phyloP scores from a whole-genome alignment of 176 grass and related monocot species.

The Paspalum vaginatum region DNA sequence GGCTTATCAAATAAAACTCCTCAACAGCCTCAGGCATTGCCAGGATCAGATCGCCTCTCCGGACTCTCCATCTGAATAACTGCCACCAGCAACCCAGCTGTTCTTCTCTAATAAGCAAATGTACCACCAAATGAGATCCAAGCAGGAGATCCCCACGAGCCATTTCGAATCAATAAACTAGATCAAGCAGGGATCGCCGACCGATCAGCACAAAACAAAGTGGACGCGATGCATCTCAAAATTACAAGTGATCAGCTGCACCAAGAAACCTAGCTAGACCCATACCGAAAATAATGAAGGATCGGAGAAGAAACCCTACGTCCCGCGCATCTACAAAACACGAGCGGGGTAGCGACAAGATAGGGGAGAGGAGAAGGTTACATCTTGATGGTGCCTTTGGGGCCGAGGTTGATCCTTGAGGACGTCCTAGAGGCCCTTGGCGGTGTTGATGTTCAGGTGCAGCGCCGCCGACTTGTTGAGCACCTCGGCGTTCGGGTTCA shows the following conservation, averaged over 20 bases:
- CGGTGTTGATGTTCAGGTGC: constrained; percentile 96
- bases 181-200: neutral
- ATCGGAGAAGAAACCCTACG: neutral
- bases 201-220: neutral
- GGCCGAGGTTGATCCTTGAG: constrained; percentile 94
- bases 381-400: constrained; percentile 99
- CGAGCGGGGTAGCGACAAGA: neutral
- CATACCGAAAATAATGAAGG: neutral
- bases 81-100: neutral
- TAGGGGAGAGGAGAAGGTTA: neutral
- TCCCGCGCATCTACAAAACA: neutral
- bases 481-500: constrained; percentile 97
- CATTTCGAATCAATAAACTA: too few relatives aligned
- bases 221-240: neutral
- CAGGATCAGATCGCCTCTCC: neutral
- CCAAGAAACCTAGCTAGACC: constrained; percentile 6
- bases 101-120: neutral
- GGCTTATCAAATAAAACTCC: neutral
- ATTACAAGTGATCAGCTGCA: neutral
- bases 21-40: neutral
- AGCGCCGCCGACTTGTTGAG: constrained; percentile 97
- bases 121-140: neutral
- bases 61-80: neutral
- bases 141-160: neutral
- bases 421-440: constrained; percentile 90